Percentiles rank a stretch among this genome's conserved stretches.
Evolutionary conservation across 768 basidiomycete genomes (phyloP).

Genomic region (Mrakia gelida): DNA sequence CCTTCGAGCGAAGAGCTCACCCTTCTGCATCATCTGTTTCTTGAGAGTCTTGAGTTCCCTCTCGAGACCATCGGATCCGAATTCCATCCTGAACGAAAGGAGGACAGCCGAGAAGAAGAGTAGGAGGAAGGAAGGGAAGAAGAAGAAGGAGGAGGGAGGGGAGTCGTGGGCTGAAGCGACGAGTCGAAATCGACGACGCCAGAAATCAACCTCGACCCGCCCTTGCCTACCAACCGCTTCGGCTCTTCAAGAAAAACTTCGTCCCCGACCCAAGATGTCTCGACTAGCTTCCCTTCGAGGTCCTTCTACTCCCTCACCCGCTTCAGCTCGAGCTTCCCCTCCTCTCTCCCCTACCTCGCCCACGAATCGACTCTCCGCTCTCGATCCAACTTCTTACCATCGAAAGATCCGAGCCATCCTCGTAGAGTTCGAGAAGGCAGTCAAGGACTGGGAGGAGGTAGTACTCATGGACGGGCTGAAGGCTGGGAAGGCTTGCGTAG

Average conservation of each 20-base stretch:
- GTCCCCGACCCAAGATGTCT: slow-evolving; percentile 20
- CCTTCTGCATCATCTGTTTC: slow-evolving; percentile 39
- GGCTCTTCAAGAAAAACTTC: background rate
- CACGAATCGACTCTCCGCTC: background rate
- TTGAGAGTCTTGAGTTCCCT: slow-evolving; percentile 40
- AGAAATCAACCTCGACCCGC: background rate
- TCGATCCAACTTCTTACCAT: slow-evolving; percentile 30
- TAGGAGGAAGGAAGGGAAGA: background rate
- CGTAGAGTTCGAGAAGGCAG: slow-evolving; percentile 24
- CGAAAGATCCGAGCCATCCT: slow-evolving; percentile 27
- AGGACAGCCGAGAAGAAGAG: background rate
- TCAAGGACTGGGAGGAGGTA: slow-evolving; percentile 31
- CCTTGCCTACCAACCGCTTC: background rate
- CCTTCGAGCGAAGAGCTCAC: slow-evolving; percentile 33
- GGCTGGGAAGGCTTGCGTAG: slow-evolving; percentile 24
- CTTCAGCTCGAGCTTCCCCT: slow-evolving; percentile 9
- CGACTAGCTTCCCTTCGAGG: slow-evolving; percentile 30
- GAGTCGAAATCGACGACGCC: no score
- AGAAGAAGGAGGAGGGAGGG: background rate
- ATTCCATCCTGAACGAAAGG: slow-evolving; percentile 16
- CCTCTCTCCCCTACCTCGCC: background rate
- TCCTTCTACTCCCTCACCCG: slow-evolving; percentile 25
- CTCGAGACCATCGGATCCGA: slow-evolving; percentile 42
- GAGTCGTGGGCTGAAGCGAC: background rate
- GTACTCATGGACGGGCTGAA: slow-evolving; percentile 26